Evolutionary conservation across 2,329 filamentous ascomycete species (phyloP).

Genomic region (Acarospora socialis): DNA sequence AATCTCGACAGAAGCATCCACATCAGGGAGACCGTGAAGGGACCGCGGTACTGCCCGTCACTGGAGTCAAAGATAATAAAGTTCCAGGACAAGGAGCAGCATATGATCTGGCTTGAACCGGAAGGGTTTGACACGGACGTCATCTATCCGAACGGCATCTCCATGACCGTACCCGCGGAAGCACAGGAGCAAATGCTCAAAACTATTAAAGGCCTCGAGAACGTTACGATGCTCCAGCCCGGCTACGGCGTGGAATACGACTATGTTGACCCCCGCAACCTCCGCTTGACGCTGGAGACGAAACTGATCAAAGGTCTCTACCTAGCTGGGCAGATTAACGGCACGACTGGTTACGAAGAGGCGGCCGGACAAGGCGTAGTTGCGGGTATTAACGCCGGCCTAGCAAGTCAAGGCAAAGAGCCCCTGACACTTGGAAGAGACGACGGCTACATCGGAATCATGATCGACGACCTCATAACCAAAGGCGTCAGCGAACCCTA

Average conservation of each 20-base stretch:
- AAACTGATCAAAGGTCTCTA: constrained; percentile 82
- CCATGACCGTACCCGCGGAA: constrained; percentile 86
- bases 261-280: constrained; percentile 84
- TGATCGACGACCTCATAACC: constrained; percentile 95
- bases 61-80: constrained; percentile 87
- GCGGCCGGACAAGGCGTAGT: constrained; percentile 86
- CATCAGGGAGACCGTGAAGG: constrained; percentile 87
- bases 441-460: constrained; percentile 94
- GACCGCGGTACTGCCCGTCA: constrained; percentile 88
- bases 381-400: constrained; percentile 84
- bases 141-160: constrained; percentile 92
- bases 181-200: constrained; percentile 75
- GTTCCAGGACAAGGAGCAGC: constrained; percentile 64
- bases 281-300: constrained; percentile 83
- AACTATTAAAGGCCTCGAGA: constrained; percentile 75
- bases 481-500: constrained; percentile 96
- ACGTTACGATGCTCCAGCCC: constrained; percentile 81
- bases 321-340: constrained; percentile 93
- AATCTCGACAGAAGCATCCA: constrained; percentile 96
- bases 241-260: constrained; percentile 98
- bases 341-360: constrained; percentile 96
- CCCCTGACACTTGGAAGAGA: constrained; percentile 59
- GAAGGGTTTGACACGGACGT: constrained; percentile 84
- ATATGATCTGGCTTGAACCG: constrained; percentile 93
- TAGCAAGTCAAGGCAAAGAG: constrained; percentile 52